Base-by-base conservation (phyloP, 148 eudicot genomes). In the Nyssa sinensis region DNA sequence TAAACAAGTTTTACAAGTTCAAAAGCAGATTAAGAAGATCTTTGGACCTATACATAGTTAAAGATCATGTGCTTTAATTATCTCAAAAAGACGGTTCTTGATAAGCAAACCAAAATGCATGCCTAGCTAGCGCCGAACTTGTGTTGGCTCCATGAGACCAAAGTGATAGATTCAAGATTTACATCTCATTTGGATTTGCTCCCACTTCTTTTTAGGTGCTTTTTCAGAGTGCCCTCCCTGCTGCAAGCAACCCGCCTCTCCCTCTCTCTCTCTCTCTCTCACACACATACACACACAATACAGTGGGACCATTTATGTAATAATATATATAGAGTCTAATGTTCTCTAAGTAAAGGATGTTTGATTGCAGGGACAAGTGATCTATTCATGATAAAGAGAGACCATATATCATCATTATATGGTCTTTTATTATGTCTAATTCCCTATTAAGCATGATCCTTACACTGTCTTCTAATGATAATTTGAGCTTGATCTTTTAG, bases 131-230 rank as follows among this genome's bases (percentile, higher is more conserved):
- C 67, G 67, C 75, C 67, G 66, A 72, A 62, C 57, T 58, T 35
- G 35, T 72, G 67, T 62, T 71, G 58, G 67, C 47, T 71, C 31
- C 62, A 72, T 72, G 25, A 41, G 28, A 41, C 62, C 62, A 39
- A 37, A 59, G 64, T 19, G 62, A 44, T 30, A 49, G 66, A 44
- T 55, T 73, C 76, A 10, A 44, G 44, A 64, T 55, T 11, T 55
- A 53, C 8, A 53, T 72, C 27, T 41, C 66, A 25, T 72, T 72
- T 72, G 75, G 75, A 72, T 72, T 61, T 72, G 66, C 19, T 57
- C 44, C 63, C 16, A 19, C 25, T 73, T 62, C 68, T 73, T 73
- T 73, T 62, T 62, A 73, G 59, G 75, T 41, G 34, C 59, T 44
- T 62, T 62, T 29, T 73, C 39, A 49, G 57, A 49, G 57, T 13